phyloP scores from a whole-genome alignment of 129 eudicot species.

The Chrysanthemum makinoi region DNA sequence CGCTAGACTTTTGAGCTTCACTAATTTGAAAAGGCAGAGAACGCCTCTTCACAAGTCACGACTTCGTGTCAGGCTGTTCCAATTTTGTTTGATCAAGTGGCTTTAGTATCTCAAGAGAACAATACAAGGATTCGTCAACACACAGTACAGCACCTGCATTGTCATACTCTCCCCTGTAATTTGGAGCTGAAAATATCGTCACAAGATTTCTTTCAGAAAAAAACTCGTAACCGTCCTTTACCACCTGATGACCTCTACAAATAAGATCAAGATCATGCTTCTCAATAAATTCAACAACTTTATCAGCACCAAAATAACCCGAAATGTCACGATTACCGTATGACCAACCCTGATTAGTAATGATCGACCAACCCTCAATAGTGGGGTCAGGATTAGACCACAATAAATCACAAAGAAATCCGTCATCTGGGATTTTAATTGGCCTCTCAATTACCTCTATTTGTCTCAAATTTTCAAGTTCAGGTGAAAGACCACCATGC shows the following conservation, averaged over 20 bases:
- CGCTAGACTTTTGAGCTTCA: slow-evolving; percentile 13
- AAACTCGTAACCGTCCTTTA: slow-evolving; percentile 93
- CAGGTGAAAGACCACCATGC: slow-evolving; percentile 96
- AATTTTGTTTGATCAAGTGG: slow-evolving; percentile 34
- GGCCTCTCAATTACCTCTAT: slow-evolving; percentile 66
- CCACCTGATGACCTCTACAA: slow-evolving; percentile 97
- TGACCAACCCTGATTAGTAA: slow-evolving; percentile 38
- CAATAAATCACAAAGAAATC: slow-evolving; percentile 76
- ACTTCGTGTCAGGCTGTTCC: slow-evolving; percentile 30
- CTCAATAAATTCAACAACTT: slow-evolving; percentile 49
- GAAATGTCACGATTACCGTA: slow-evolving; percentile 82
- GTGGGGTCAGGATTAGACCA: slow-evolving; percentile 79
- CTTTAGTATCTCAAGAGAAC: slow-evolving; percentile 86
- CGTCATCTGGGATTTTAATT: slow-evolving; percentile 65
- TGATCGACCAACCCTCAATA: slow-evolving; percentile 56
- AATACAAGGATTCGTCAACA: slow-evolving; percentile 68
- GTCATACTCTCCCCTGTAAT: slow-evolving; percentile 93
- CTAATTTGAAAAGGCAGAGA: neutral
- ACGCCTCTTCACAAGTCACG: neutral
- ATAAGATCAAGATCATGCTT: slow-evolving; percentile 56
- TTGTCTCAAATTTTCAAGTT: slow-evolving; percentile 51
- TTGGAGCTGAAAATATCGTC: slow-evolving; percentile 88
- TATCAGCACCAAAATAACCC: slow-evolving; percentile 72
- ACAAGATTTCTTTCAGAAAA: slow-evolving; percentile 81
- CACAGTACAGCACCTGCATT: slow-evolving; percentile 90